These are phyloP conservation scores for Paraleonurus japonicus DNA, from an alignment of 257 asterid species.

Conservation along the genomic window DNA sequence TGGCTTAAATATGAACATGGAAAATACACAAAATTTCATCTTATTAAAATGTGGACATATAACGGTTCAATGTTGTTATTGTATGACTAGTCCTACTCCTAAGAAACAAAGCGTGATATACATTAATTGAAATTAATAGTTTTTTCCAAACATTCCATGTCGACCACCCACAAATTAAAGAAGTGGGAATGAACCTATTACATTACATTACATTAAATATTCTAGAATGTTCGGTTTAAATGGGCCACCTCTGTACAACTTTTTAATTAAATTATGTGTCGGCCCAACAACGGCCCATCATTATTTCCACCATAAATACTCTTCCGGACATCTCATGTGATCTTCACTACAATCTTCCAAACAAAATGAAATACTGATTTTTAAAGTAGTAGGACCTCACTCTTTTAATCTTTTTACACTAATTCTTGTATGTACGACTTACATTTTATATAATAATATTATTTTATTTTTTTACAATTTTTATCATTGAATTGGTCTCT, in stretches of 20 bases:
- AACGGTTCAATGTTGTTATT: too few relatives aligned
- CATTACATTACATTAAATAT: slow-evolving; percentile 21
- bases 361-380: neutral
- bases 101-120: neutral
- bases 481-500: too few relatives aligned
- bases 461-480: too few relatives aligned
- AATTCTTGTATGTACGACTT: too few relatives aligned
- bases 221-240: neutral
- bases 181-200: too few relatives aligned
- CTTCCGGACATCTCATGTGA: slow-evolving; percentile 10
- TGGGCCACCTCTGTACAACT: neutral
- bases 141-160: neutral
- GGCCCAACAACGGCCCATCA: slow-evolving; percentile 29
- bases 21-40: too few relatives aligned
- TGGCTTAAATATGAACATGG: too few relatives aligned
- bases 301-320: neutral
- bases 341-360: neutral
- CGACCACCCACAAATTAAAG: neutral
- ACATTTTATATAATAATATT: too few relatives aligned
- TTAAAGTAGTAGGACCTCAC: too few relatives aligned
- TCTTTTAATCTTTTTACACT: too few relatives aligned
- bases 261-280: neutral
- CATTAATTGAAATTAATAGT: neutral
- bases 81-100: neutral
- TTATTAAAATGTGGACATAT: too few relatives aligned